A percentile compares a stretch with the other conserved stretches of the same genome.
Conservation (phyloP, 805 yeast genomes). For the Candida chilensis region DNA sequence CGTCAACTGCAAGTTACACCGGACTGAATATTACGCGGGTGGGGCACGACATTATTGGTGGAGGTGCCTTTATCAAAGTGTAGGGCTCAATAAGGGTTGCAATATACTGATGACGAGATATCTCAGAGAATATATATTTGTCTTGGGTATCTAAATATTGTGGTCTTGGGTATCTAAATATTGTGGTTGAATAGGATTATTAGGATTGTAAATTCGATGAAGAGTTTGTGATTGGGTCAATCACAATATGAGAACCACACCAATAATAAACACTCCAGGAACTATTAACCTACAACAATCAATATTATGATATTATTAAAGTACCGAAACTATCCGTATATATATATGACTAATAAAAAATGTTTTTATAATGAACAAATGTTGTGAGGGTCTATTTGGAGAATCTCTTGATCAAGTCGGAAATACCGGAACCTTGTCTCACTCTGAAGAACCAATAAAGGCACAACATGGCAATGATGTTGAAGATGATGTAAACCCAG, state of each 20-base stretch:
- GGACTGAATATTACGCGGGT: too few species aligned
- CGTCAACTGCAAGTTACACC: too few species aligned
- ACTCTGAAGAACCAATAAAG: constrained; percentile 20
- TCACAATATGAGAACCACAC: too few species aligned
- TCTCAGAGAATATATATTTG: too few species aligned
- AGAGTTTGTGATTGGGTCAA: neutral
- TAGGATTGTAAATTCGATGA: constrained; percentile 1
- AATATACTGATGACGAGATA: too few species aligned
- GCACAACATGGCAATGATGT: constrained; percentile 29
- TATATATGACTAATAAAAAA: neutral
- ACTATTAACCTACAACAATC: constrained; percentile 1
- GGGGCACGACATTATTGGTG: too few species aligned
- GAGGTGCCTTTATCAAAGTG: too few species aligned
- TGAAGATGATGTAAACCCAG: constrained; percentile 49
- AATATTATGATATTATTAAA: too few species aligned
- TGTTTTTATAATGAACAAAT: neutral
- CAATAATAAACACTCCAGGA: neutral
- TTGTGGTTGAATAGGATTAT: neutral
- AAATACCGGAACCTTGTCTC: constrained; percentile 2
- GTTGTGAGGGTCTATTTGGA: neutral
- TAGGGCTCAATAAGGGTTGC: too few species aligned
- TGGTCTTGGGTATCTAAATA: too few species aligned
- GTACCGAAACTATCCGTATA: too few species aligned
- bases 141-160: too few species aligned
- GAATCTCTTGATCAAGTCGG: neutral